Percentiles rank a stretch among this genome's conserved stretches.
phyloP scores from a whole-genome alignment of 768 basidiomycete genomes.

The Pisolithus tinctorius region DNA sequence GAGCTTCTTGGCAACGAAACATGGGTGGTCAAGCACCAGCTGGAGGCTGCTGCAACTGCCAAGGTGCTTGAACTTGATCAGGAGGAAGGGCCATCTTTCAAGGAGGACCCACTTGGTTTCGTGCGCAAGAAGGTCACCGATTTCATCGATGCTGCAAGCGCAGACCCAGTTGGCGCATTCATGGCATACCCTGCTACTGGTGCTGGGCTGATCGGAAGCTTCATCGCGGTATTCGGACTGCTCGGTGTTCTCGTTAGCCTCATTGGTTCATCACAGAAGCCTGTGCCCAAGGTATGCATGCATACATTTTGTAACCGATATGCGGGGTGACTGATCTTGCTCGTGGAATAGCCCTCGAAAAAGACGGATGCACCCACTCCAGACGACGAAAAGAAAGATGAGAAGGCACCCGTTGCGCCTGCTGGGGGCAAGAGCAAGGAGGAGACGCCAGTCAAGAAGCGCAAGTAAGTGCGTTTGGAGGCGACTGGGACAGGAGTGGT shows the following conservation, averaged over 20 bases:
- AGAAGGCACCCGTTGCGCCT: constrained; percentile 60
- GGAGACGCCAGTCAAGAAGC: constrained; percentile 66
- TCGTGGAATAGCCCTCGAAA: constrained; percentile 52
- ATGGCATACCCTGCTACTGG: constrained; percentile 87
- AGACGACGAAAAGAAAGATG: constrained; percentile 61
- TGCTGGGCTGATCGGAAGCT: constrained; percentile 61
- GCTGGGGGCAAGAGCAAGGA: constrained; percentile 72
- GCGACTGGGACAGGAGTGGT: not conserved
- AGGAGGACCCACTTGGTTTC: constrained; percentile 72
- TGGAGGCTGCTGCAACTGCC: constrained; percentile 56
- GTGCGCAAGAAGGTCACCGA: constrained; percentile 69
- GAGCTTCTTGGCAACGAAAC: constrained; percentile 77
- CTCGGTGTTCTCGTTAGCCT: constrained; percentile 74
- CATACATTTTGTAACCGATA: not conserved
- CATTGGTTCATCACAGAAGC: constrained; percentile 66
- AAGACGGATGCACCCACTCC: constrained; percentile 64
- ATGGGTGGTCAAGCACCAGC: constrained; percentile 83
- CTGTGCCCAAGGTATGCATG: constrained; percentile 54
- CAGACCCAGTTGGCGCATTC: constrained; percentile 76
- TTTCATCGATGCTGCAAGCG: constrained; percentile 73
- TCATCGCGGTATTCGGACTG: constrained; percentile 82
- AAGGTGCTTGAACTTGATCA: constrained; percentile 42
- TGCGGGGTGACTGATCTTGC: not conserved
- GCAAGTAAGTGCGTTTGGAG: constrained; percentile 38
- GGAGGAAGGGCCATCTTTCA: constrained; percentile 42